These are phyloP conservation scores for Capronia epimyces DNA, from an alignment of 2,329 filamentous ascomycete genomes.

Conservation along the genomic window DNA sequence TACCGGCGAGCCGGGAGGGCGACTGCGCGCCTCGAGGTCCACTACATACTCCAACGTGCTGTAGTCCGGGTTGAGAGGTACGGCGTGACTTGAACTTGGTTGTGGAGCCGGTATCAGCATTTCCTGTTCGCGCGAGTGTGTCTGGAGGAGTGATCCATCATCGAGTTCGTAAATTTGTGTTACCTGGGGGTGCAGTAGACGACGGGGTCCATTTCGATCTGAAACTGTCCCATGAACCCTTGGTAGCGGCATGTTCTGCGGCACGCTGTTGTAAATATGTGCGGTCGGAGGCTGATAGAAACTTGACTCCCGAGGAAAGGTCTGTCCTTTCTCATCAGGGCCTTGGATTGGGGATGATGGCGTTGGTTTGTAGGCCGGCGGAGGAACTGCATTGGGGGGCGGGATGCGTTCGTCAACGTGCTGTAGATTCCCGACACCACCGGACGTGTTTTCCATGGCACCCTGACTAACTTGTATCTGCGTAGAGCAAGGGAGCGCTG, in stretches of 20 bases:
- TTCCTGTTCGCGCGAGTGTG: not conserved
- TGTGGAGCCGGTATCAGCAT: not conserved
- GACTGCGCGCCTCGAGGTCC: constrained; percentile 6
- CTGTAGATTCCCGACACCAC: not conserved
- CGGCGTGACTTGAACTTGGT: not conserved
- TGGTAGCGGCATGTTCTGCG: constrained; percentile 3
- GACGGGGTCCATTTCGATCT: not conserved
- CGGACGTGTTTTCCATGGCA: not conserved
- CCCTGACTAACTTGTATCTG: constrained; percentile 10
- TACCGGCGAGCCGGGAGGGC: constrained; percentile 1
- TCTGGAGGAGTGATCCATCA: not conserved
- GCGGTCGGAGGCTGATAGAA: constrained; percentile 14
- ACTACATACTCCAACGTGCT: constrained; percentile 20
- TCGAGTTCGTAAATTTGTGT: constrained; percentile 10
- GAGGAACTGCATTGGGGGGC: not conserved
- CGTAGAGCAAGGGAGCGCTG: constrained; percentile 7
- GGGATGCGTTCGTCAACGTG: not conserved
- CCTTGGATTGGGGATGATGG: constrained; percentile 1
- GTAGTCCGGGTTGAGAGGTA: constrained; percentile 20
- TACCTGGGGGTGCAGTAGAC: not conserved
- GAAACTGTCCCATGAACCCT: not conserved
- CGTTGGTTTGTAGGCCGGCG: constrained; percentile 7
- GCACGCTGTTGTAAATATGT: not conserved
- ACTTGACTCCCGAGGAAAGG: constrained; percentile 13
- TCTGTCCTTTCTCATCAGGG: constrained; percentile 18